Evolutionary conservation across 345 rosid genomes (phyloP).

Genomic region (Salix brachista): DNA sequence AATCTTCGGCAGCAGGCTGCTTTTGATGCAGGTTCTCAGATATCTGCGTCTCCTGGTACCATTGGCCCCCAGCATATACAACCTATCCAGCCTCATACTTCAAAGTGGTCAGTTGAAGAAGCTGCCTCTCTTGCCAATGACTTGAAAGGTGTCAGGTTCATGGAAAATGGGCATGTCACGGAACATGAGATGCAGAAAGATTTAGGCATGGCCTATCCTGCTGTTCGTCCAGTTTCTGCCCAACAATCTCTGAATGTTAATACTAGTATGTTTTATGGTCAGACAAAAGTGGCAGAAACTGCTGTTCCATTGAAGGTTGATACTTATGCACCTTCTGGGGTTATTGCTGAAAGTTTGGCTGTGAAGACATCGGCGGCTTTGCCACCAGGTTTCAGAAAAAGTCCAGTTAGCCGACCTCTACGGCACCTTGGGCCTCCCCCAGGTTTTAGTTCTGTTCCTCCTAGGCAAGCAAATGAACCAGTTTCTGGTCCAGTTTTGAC

Average conservation of each 20-base stretch:
- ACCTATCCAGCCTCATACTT: conserved; percentile 41
- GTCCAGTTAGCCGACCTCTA: conserved; percentile 70
- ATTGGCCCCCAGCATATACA: conserved; percentile 40
- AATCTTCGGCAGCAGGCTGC: conserved; percentile 32
- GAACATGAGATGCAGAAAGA: conserved; percentile 53
- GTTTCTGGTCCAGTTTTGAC: conserved; percentile 35
- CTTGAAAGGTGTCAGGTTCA: conserved; percentile 49
- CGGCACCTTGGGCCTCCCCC: conserved; percentile 96
- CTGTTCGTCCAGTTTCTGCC: conserved; percentile 30
- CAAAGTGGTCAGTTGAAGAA: conserved; percentile 56
- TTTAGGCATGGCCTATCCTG: conserved; percentile 31
- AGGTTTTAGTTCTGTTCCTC: conserved; percentile 68
- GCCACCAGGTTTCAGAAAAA: conserved; percentile 44
- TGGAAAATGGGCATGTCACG: conserved; percentile 51
- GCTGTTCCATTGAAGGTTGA: conserved; percentile 43
- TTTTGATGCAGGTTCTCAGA: conserved; percentile 36
- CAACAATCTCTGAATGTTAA: conserved; percentile 42
- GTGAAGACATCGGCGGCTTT: conserved; percentile 36
- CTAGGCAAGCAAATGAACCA: conserved; percentile 50
- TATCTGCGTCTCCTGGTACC: conserved; percentile 41
- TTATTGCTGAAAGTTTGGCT: conserved; percentile 40
- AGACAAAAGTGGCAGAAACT: conserved; percentile 40
- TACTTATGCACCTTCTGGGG: conserved; percentile 41
- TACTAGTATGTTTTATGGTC: conserved; percentile 40
- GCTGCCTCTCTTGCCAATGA: conserved; percentile 49